A percentile compares a stretch with the other conserved stretches of the same genome.
Evolutionary conservation across 208 protist genomes (phyloP).

Genomic region (Phytomonas sp.): DNA sequence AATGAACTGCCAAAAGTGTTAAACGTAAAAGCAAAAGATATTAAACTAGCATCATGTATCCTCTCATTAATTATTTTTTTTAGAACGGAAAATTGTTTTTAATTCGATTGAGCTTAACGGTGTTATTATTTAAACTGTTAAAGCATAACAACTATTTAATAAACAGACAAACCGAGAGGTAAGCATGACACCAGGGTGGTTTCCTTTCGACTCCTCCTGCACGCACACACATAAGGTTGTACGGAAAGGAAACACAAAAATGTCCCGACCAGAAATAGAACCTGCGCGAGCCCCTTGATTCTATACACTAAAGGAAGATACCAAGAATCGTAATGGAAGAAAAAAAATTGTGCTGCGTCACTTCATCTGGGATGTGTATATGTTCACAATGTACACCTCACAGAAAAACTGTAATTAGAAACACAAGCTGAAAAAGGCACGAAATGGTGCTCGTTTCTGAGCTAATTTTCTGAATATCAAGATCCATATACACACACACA

Average conservation of each 20-base stretch:
- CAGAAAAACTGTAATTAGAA: too few species aligned
- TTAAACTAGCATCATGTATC: neutral
- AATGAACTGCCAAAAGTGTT: neutral
- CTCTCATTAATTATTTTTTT: neutral
- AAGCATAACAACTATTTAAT: neutral
- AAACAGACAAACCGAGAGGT: slow-evolving; percentile 13
- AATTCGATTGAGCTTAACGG: neutral
- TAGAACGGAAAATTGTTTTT: neutral
- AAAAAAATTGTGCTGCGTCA: neutral
- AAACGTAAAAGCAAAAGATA: neutral
- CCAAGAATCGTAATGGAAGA: neutral
- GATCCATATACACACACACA: neutral
- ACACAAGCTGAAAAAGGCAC: too few species aligned
- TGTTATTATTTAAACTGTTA: slow-evolving; percentile 2
- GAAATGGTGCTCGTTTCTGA: neutral
- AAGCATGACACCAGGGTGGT: neutral
- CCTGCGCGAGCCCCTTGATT: neutral
- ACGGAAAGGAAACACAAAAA: neutral
- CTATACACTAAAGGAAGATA: neutral
- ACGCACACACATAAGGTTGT: neutral
- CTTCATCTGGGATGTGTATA: neutral
- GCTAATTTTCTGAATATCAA: neutral
- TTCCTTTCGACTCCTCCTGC: neutral
- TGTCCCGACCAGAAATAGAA: neutral
- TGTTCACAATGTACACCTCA: neutral